These are phyloP conservation scores for Saturnispora dispora DNA, from an alignment of 805 yeast genomes.

Conservation along the genomic window DNA sequence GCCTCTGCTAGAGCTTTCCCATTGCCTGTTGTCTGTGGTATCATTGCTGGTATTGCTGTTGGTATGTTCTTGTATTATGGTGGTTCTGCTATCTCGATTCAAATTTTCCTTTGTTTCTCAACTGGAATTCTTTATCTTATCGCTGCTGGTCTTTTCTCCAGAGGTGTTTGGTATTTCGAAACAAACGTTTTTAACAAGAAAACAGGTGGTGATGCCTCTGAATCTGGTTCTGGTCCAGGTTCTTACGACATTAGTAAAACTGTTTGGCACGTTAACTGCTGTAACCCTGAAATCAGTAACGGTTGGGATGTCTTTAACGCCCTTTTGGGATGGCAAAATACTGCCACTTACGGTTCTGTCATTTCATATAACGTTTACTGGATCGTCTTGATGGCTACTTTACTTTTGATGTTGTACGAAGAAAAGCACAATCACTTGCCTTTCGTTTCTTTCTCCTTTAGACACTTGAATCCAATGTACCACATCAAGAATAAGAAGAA, in stretches of 20 bases:
- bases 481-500: constrained; percentile 56
- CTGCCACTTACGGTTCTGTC: constrained; percentile 86
- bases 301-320: constrained; percentile 97
- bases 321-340: constrained; percentile 88
- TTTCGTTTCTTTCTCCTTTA: constrained; percentile 38
- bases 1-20: constrained; percentile 55
- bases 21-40: constrained; percentile 74
- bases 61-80: constrained; percentile 69
- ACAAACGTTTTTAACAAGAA: constrained; percentile 46
- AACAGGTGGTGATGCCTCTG: constrained; percentile 90
- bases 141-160: constrained; percentile 80
- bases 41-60: constrained; percentile 59
- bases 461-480: constrained; percentile 57
- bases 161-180: constrained; percentile 84
- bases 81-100: constrained; percentile 71
- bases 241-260: constrained; percentile 67
- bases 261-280: constrained; percentile 94
- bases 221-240: constrained; percentile 85
- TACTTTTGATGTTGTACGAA: constrained; percentile 60
- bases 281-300: constrained; percentile 78
- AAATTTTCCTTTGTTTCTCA: constrained; percentile 71
- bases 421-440: constrained; percentile 76
- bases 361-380: constrained; percentile 81
- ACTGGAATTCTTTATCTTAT: constrained; percentile 81
- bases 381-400: constrained; percentile 47